Evolutionary conservation across 208 protist genomes (phyloP), one percentile per base, ranked within the genome.

Genomic region (Acanthamoeba quina): DNA sequence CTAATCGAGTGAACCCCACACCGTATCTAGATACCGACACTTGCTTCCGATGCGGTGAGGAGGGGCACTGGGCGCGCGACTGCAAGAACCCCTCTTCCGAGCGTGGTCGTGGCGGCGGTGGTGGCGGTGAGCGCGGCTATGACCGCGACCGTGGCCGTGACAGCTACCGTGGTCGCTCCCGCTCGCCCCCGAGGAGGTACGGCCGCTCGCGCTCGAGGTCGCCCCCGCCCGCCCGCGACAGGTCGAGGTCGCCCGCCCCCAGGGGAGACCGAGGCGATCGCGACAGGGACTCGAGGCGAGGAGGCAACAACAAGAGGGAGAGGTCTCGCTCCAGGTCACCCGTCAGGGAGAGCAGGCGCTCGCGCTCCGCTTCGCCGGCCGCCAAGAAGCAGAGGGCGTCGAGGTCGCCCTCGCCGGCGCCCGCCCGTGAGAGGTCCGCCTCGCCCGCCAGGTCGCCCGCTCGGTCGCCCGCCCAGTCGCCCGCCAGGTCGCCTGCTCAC

Each of bases 11-110:
- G 62, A 54, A 92, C 29, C 34, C 29, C 17, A 10, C 37, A 9
- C 5, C 0, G 13, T 74, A 7, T 44, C n/a, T 24, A 92, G 66
- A 80, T 66, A 90, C 29, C 44, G 88, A 80, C 54, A 80, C 64
- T 34, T 92, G 88, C 88, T 92, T 92, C 88, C 60, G 66, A 17
- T 92, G 88, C 60, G 88, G 88, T 41, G 88, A 80, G 49, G 17
- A 21, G n/a, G 88, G 88, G 15, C 88, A 92, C 88, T 80, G 60
- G 88, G 88, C 88, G 34, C 88, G 88, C 47, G 88, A 92, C 13
- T 92, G 88, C 88, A 24, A 29, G 47, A 74, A 80, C 47, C 64
- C 60, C 21, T 0, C 88, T 6, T 24, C 60, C 3, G 60, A 91
- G 19, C 60, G 88, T 17, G 26, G 88, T 5, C 15, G 34, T 72